phyloP scores from a whole-genome alignment of 2,329 filamentous ascomycete species.

The Colletotrichum sp. region DNA sequence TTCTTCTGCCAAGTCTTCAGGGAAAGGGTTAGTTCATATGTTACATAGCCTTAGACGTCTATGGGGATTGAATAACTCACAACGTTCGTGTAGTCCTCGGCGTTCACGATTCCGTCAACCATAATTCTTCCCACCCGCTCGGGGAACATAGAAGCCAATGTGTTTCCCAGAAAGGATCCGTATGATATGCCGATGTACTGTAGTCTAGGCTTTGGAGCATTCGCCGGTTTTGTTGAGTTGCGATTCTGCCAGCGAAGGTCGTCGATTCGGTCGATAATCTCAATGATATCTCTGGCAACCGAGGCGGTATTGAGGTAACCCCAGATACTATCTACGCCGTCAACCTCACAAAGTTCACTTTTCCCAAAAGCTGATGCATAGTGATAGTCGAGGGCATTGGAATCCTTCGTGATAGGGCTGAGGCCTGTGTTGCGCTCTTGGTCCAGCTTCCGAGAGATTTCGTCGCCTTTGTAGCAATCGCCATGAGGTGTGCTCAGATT shows the following conservation, averaged over 20 bases:
- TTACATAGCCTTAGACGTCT: too few species aligned
- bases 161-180: conserved; percentile 37
- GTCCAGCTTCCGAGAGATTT: conserved; percentile 26
- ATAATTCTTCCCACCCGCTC: conserved; percentile 40
- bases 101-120: conserved; percentile 32
- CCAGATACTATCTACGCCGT: conserved; percentile 22
- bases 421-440: conserved; percentile 23
- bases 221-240: background rate
- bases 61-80: conserved; percentile 20
- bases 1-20: conserved; percentile 36
- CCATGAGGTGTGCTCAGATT: conserved; percentile 33
- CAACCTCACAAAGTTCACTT: conserved; percentile 27
- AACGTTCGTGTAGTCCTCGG: conserved; percentile 27
- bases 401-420: background rate
- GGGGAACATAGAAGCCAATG: conserved; percentile 39
- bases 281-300: conserved; percentile 36
- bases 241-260: conserved; percentile 18
- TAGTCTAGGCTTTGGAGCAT: conserved; percentile 23
- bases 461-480: conserved; percentile 33
- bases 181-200: conserved; percentile 52
- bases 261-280: conserved; percentile 35
- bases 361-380: conserved; percentile 20
- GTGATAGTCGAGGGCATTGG: background rate
- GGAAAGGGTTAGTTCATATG: background rate
- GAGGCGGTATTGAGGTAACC: conserved; percentile 30